These are phyloP conservation scores for Colletotrichum aenigma DNA, from an alignment of 2,329 filamentous ascomycete species.

Conservation along the genomic window DNA sequence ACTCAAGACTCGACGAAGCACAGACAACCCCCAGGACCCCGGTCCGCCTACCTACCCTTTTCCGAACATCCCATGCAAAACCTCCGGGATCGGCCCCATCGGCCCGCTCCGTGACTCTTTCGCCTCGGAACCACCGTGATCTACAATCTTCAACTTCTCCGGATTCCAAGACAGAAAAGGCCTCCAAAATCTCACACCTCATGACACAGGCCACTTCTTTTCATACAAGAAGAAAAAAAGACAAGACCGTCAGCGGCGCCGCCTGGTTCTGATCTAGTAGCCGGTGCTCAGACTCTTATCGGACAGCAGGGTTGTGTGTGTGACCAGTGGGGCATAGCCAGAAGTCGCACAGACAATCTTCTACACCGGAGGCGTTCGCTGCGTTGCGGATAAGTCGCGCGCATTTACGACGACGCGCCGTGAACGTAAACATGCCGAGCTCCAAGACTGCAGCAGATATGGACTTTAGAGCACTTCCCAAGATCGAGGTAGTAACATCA, in stretches of 20 bases:
- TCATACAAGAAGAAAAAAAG: background rate
- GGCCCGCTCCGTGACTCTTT: background rate
- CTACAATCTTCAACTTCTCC: background rate
- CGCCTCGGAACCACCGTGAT: background rate
- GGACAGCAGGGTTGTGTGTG: background rate
- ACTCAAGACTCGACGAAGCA: background rate
- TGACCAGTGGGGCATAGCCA: background rate
- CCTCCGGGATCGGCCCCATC: constrained; percentile 13
- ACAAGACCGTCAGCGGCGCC: background rate
- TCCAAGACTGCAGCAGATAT: constrained; percentile 27
- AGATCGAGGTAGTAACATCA: constrained; percentile 55
- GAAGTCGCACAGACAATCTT: background rate
- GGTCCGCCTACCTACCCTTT: background rate
- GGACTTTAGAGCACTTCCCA: constrained; percentile 55
- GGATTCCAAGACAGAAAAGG: background rate
- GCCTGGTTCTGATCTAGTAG: background rate
- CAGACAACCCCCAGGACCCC: background rate
- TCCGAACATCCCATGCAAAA: background rate
- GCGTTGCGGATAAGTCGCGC: background rate
- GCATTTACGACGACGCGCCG: background rate
- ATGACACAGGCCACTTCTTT: background rate
- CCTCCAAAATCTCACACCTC: background rate
- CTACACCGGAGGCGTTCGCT: background rate
- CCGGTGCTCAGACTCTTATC: background rate
- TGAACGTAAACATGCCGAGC: background rate